Evolutionary conservation across 2,329 filamentous ascomycete genomes (phyloP).

Genomic region (Phialophora verrucosa): DNA sequence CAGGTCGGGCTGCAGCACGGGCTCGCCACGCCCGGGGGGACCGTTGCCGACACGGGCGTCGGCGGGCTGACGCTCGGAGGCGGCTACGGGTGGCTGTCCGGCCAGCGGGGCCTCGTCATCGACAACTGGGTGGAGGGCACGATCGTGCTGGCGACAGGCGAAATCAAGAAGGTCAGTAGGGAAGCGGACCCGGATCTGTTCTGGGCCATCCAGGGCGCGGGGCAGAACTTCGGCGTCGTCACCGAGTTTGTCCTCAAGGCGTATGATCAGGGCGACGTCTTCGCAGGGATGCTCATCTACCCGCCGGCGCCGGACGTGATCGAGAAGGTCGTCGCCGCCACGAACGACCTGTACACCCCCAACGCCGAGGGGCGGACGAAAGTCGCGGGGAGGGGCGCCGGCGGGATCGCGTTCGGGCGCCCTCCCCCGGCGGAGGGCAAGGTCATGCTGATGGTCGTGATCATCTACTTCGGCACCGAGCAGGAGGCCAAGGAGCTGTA

Average conservation of each 20-base stretch:
- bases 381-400: slow-evolving; percentile 31
- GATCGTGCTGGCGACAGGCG: slow-evolving; percentile 48
- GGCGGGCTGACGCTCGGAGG: slow-evolving; percentile 64
- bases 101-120: slow-evolving; percentile 60
- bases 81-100: slow-evolving; percentile 64
- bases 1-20: slow-evolving; percentile 56
- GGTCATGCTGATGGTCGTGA: slow-evolving; percentile 41
- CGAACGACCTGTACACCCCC: slow-evolving; percentile 38
- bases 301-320: slow-evolving; percentile 38
- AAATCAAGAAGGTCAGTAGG: slow-evolving; percentile 45
- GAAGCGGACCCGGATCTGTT: slow-evolving; percentile 48
- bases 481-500: slow-evolving; percentile 48
- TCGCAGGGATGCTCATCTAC: slow-evolving; percentile 44
- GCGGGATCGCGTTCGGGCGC: slow-evolving; percentile 42
- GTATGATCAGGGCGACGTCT: slow-evolving; percentile 46
- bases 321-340: slow-evolving; percentile 39
- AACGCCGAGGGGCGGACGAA: slow-evolving; percentile 38
- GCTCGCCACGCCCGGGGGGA: slow-evolving; percentile 66
- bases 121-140: slow-evolving; percentile 54
- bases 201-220: slow-evolving; percentile 52
- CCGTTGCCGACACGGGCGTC: slow-evolving; percentile 67
- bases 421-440: slow-evolving; percentile 43
- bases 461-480: slow-evolving; percentile 49
- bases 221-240: slow-evolving; percentile 51
- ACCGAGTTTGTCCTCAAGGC: slow-evolving; percentile 50